Base-by-base conservation (phyloP, 2,329 filamentous ascomycete genomes). In the Colletotrichum simmondsii region DNA sequence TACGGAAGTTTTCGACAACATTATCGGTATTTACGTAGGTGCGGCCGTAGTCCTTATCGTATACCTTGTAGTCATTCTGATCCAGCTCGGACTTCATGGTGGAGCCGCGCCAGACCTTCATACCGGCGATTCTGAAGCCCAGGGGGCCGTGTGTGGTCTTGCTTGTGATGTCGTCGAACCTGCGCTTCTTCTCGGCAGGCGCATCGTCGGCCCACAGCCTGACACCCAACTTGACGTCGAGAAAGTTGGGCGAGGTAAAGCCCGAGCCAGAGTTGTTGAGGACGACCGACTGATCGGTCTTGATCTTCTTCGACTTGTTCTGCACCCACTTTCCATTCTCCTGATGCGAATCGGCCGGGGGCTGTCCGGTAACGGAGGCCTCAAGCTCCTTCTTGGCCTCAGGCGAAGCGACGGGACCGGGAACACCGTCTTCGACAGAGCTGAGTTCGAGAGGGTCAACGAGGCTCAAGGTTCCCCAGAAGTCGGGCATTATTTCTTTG, bases 191-290 rank as follows among this genome's bases (percentile, higher is more conserved):
- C 77, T 90, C 85, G 30, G 81, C 76, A 0, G 89, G 87, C 28
- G 91, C 91, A 74, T 92, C 87, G 72, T 97, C 94, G 16, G 94
- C 96, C 93, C 95, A 98, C 6, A 99, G 85, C 37, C 94, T 90
- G 62, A 92, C 89, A 56, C 97, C 97, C 24, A 99, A 90, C 85
- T 99, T 99, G 75, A 97, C 90, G 80, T 99, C 97, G 71, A 99
- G 86, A 8, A 99, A 95, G 77, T 98, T 98, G 7, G 97, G 95
- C 71, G 90, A 89, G 78, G 89, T 90, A 85, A 95, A 98, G 1
- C 94, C 95, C 75, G 90, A 89, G 0, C 95, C 92, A 7, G 94
- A 90, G 80, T 98, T 98, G 79, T 95, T 93, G 32, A 98, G 86
- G 14, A 97, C 95, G 22, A 98, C 92, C 2, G 94, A 94, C 67